Percentiles rank a stretch among this genome's conserved stretches.
These are phyloP conservation scores for Dendrostoma leiphaemia DNA, from an alignment of 2,329 filamentous ascomycete genomes.

Conservation along the genomic window DNA sequence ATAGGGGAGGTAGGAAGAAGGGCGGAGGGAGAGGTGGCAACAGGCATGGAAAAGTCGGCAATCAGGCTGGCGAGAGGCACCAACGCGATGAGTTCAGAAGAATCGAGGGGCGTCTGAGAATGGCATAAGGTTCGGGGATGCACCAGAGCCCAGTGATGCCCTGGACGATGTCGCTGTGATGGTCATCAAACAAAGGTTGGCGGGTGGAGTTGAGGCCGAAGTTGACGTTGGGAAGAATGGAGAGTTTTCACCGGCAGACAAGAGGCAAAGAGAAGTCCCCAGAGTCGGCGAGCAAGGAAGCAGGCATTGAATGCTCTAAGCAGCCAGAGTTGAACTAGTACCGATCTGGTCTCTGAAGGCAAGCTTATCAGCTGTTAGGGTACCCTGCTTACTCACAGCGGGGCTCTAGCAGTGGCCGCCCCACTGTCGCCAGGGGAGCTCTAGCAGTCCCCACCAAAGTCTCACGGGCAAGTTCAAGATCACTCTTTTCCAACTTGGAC, in stretches of 20 bases:
- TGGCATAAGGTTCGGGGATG: slow-evolving; percentile 12
- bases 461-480: background rate
- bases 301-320: slow-evolving; percentile 5
- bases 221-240: slow-evolving; percentile 24
- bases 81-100: slow-evolving; percentile 24
- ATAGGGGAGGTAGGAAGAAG: slow-evolving; percentile 75
- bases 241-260: slow-evolving; percentile 19
- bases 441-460: background rate
- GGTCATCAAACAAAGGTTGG: slow-evolving; percentile 33
- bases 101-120: slow-evolving; percentile 1
- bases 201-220: slow-evolving; percentile 8
- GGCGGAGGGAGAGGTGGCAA: slow-evolving; percentile 72
- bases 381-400: background rate
- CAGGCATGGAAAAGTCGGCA: slow-evolving; percentile 66
- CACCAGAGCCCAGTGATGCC: slow-evolving; percentile 34
- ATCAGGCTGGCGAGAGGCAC: slow-evolving; percentile 51
- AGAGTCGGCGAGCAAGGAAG: background rate
- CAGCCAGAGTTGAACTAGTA: slow-evolving; percentile 12
- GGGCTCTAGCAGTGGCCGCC: background rate
- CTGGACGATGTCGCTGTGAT: slow-evolving; percentile 29
- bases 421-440: background rate
- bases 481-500: background rate
- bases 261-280: slow-evolving; percentile 1
- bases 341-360: slow-evolving; percentile 1
- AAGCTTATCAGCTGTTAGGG: slow-evolving; percentile 7